These are phyloP conservation scores for Rostrohypoxylon terebratum DNA, from an alignment of 495 filamentous ascomycete genomes.

Conservation along the genomic window DNA sequence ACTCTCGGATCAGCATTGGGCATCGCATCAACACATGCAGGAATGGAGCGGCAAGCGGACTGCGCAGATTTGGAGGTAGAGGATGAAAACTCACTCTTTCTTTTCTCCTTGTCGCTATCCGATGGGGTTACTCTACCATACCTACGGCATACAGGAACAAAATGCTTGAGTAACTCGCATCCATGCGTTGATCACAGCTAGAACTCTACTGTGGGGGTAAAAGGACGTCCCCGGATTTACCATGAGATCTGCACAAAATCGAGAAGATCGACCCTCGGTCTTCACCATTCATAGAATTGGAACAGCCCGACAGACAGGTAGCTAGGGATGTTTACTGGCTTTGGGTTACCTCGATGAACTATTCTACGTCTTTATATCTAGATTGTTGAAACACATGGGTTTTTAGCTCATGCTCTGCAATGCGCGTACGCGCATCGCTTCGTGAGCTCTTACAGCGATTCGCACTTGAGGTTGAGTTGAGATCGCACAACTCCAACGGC, in stretches of 20 bases:
- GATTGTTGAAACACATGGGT: slow-evolving; percentile 24
- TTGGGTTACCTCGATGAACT: slow-evolving; percentile 7
- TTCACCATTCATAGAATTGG: slow-evolving; percentile 28
- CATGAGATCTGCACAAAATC: slow-evolving; percentile 44
- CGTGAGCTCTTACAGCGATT: slow-evolving; percentile 18
- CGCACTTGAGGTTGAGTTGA: slow-evolving; percentile 28
- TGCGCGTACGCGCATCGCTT: slow-evolving; percentile 24
- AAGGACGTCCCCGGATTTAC: slow-evolving; percentile 36
- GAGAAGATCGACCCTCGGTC: slow-evolving; percentile 36
- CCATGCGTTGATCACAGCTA: slow-evolving; percentile 26
- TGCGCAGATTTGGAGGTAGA: slow-evolving; percentile 13
- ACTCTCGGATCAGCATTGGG: slow-evolving; percentile 29
- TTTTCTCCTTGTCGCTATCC: slow-evolving; percentile 4
- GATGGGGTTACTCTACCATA: slow-evolving; percentile 2
- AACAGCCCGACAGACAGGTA: slow-evolving; percentile 9
- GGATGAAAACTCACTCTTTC: slow-evolving; percentile 1
- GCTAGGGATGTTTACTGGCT: slow-evolving; percentile 21
- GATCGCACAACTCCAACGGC: slow-evolving; percentile 37
- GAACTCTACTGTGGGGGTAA: slow-evolving; percentile 26
- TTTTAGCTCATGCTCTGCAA: slow-evolving; percentile 26
- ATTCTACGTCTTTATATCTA: slow-evolving; percentile 18
- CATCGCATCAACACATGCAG: slow-evolving; percentile 25
- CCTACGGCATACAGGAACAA: not conserved
- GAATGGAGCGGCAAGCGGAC: slow-evolving; percentile 20
- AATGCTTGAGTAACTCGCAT: slow-evolving; percentile 1